Base-by-base conservation (phyloP, 106 monocot genomes). In the Ottelia alismoides region DNA sequence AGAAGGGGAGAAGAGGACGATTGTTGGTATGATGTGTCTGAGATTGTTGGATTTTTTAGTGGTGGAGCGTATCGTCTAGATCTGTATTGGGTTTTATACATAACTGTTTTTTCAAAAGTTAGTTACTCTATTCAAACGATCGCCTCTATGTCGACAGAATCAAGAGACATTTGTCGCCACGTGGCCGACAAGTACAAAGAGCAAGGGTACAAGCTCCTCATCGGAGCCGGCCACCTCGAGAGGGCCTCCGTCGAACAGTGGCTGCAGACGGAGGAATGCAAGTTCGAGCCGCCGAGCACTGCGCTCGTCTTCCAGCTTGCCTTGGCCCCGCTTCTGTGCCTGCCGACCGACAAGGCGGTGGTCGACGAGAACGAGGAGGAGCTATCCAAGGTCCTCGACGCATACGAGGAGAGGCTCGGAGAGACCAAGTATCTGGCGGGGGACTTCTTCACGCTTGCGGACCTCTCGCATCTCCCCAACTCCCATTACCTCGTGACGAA, bases 401-500 rank as follows among this genome's bases (percentile, higher is more conserved):
- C 75, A 11, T 92, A 85, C 25, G 76, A 92, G 25, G 31, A 63
- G 35, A 58, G 72, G 56, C 81, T 92, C 16, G 31, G 56, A 3
- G 75, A 78, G 31, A 55, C 67, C 12, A 22, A 48, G 58, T 92
- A 60, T 68, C 49, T 92, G 52, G 91, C 85, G 0, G 81, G n/a
- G n/a, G n/a, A n/a, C n/a, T n/a, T n/a, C n/a, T n/a, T n/a, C n/a
- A n/a, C n/a, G n/a, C n/a, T n/a, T n/a, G n/a, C n/a, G 91, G 91
- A 92, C 45, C 70, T 92, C 11, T 70, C 72, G 0, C 85, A 85
- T 53, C 72, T 92, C 20, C 83, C 83, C 51, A 72, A 78, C 67
- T 54, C 78, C 10, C 70, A 91, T 20, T 49, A 47, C 27, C 57
- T 84, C 30, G n/a, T n/a, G n/a, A 64, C 68, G 49, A 47, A 53